Evolutionary conservation across 345 rosid species (phyloP).

Genomic region (Eucalyptus marginata): DNA sequence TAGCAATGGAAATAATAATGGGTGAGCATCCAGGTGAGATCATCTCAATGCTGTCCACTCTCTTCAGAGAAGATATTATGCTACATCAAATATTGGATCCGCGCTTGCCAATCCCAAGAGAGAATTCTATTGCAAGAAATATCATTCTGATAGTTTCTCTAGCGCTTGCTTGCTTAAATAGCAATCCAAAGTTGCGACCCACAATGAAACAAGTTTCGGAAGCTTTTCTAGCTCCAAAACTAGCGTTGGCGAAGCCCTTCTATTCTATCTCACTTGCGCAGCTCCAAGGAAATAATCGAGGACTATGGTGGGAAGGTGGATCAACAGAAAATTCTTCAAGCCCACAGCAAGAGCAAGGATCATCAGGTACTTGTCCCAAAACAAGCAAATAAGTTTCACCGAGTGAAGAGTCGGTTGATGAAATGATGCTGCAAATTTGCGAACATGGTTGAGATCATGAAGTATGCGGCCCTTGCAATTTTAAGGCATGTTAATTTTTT

Average conservation of each 20-base stretch:
- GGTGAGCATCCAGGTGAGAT: background rate
- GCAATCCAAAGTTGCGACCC: background rate
- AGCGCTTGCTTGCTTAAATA: slow-evolving; percentile 1
- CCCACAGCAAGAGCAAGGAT: background rate
- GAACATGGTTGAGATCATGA: background rate
- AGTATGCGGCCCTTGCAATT: background rate
- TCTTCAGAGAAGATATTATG: background rate
- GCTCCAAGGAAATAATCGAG: background rate
- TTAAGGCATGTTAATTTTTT: background rate
- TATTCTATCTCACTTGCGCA: background rate
- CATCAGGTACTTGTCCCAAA: background rate
- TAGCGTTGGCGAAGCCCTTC: background rate
- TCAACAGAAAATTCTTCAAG: background rate
- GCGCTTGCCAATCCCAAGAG: background rate
- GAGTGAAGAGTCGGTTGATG: background rate
- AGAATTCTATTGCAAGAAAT: background rate
- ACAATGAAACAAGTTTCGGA: background rate
- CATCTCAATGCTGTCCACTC: background rate
- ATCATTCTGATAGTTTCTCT: background rate
- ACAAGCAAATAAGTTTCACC: background rate
- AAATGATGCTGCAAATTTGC: background rate
- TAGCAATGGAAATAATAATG: slow-evolving; percentile 2
- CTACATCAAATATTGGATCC: background rate
- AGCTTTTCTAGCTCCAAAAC: background rate
- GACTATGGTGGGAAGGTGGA: background rate